phyloP scores from a whole-genome alignment of 1,284 basidiomycete species.

The Phlebopus sp. region DNA sequence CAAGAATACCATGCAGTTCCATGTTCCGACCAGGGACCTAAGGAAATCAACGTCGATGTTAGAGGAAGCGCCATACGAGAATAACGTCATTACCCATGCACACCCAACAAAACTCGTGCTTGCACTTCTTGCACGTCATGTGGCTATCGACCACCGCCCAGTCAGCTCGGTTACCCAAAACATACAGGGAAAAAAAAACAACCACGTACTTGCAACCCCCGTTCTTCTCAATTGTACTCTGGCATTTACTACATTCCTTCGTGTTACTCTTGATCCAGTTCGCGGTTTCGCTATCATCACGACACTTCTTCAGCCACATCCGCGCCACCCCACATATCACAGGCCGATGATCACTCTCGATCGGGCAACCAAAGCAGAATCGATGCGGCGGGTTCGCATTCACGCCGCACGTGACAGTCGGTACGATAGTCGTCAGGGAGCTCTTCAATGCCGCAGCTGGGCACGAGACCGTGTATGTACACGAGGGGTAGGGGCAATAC shows the following conservation, averaged over 20 bases:
- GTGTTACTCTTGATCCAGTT: conserved; percentile 99
- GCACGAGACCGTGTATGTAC: conserved; percentile 89
- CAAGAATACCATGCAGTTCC: conserved; percentile 98
- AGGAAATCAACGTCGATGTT: conserved; percentile 34
- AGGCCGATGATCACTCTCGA: conserved; percentile 87
- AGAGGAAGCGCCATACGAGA: background rate
- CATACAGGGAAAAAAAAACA: background rate
- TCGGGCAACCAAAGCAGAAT: conserved; percentile 91
- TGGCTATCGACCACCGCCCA: conserved; percentile 53
- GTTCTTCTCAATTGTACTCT: conserved; percentile 99
- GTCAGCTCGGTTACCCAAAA: conserved; percentile 3
- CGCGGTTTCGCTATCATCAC: conserved; percentile 96
- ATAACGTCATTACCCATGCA: conserved; percentile 58
- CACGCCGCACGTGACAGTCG: conserved; percentile 83
- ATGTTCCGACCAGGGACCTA: conserved; percentile 95
- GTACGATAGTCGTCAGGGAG: conserved; percentile 79
- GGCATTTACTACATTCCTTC: conserved; percentile 94
- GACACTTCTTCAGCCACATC: conserved; percentile 97
- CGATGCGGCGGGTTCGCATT: conserved; percentile 50
- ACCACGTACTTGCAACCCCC: conserved; percentile 98
- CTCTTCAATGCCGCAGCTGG: conserved; percentile 68
- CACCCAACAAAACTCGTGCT: conserved; percentile 84
- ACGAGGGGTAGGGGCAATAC: conserved; percentile 89
- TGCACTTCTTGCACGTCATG: conserved; percentile 99
- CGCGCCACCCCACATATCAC: conserved; percentile 87